phyloP scores from a whole-genome alignment of 2,329 filamentous ascomycete genomes.

The Exserohilum turcica region DNA sequence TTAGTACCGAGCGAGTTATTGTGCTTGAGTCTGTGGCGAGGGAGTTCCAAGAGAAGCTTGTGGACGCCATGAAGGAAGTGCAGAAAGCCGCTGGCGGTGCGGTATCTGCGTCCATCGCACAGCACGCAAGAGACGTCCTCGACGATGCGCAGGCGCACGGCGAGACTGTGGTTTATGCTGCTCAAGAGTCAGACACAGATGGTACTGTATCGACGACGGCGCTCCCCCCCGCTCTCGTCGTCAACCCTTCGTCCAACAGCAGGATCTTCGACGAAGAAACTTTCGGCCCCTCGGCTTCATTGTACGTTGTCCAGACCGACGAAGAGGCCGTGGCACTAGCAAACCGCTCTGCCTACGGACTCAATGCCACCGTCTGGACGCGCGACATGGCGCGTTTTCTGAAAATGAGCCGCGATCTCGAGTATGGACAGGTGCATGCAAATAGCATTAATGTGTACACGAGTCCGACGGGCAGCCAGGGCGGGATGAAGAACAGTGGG shows the following conservation, averaged over 20 bases:
- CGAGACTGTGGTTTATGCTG: constrained; percentile 53
- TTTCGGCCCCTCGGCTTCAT: constrained; percentile 73
- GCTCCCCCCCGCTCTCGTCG: constrained; percentile 57
- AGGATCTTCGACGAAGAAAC: constrained; percentile 73
- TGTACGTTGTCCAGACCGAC: constrained; percentile 67
- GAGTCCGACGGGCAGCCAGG: constrained; percentile 51
- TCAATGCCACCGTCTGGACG: constrained; percentile 67
- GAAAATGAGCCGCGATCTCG: constrained; percentile 49
- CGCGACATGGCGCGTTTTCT: constrained; percentile 65
- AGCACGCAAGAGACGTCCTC: constrained; percentile 51
- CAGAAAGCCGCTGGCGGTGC: constrained; percentile 43
- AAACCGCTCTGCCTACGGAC: constrained; percentile 81
- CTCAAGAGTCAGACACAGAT: constrained; percentile 45
- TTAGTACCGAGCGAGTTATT: constrained; percentile 78
- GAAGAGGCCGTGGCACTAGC: constrained; percentile 74
- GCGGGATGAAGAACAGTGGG: constrained; percentile 53
- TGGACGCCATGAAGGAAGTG: constrained; percentile 50
- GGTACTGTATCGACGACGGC: constrained; percentile 24
- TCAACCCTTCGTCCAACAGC: constrained; percentile 55
- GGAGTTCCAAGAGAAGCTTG: constrained; percentile 56
- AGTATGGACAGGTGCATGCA: constrained; percentile 56
- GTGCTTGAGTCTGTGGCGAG: constrained; percentile 60
- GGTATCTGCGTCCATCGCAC: constrained; percentile 36
- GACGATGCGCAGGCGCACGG: constrained; percentile 54
- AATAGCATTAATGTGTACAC: constrained; percentile 56